These are phyloP conservation scores for Stachybotrys echinatus DNA, from an alignment of 2,329 filamentous ascomycete genomes.

Conservation along the genomic window DNA sequence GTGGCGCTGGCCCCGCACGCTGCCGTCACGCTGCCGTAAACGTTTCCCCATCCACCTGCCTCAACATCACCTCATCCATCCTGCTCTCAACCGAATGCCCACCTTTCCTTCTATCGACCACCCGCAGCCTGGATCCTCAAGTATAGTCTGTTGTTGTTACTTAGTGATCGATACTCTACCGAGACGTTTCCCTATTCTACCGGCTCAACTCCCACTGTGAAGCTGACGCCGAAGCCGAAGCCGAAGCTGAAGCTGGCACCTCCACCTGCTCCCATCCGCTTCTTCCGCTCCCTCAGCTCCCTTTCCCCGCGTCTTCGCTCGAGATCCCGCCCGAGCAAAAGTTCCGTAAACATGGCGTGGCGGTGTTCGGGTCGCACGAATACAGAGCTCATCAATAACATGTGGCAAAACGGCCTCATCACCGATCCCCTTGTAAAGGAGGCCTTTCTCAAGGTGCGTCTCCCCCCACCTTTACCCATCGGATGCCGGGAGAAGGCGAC, in stretches of 20 bases:
- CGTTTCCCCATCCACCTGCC: too few species aligned
- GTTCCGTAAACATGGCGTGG: constrained; percentile 72
- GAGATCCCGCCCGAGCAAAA: constrained; percentile 1
- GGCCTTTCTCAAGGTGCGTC: constrained; percentile 69
- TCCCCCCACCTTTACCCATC: not conserved
- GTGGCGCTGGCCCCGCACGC: not conserved
- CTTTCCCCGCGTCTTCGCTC: not conserved
- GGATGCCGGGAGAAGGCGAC: too few species aligned
- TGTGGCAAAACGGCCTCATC: constrained; percentile 68
- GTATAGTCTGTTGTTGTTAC: too few species aligned
- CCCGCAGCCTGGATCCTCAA: too few species aligned
- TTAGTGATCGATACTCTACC: too few species aligned
- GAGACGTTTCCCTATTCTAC: too few species aligned
- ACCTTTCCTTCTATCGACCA: too few species aligned
- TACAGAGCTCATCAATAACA: constrained; percentile 69
- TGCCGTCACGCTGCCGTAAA: too few species aligned
- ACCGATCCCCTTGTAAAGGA: constrained; percentile 63
- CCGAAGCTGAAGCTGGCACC: not conserved
- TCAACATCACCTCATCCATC: not conserved
- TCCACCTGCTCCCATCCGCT: not conserved
- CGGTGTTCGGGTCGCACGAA: constrained; percentile 73
- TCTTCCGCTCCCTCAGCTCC: not conserved
- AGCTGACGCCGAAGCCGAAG: not conserved
- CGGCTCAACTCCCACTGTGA: not conserved
- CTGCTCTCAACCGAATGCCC: too few species aligned